Percentiles rank a stretch among this genome's conserved stretches.
Evolutionary conservation across 441 rosid genomes (phyloP).

Genomic region (Flueggea neowawraea): DNA sequence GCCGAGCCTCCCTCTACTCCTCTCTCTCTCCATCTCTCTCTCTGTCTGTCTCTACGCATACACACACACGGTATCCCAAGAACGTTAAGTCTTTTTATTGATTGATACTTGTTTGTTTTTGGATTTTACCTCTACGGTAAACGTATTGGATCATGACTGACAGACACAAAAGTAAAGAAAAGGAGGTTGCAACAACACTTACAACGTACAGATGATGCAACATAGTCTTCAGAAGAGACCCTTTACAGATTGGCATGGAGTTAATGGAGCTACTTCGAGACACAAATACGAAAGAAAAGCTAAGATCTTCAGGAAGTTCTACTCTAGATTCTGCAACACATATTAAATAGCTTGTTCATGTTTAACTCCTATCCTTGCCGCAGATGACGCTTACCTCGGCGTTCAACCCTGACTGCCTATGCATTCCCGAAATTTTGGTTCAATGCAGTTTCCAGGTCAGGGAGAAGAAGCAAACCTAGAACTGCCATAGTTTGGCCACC

Average conservation of each 20-base stretch:
- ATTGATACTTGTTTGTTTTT: too few relatives aligned
- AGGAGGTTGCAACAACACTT: too few relatives aligned
- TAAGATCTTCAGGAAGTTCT: conserved; percentile 7
- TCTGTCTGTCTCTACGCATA: too few relatives aligned
- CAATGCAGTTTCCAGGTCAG: not conserved
- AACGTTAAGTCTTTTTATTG: too few relatives aligned
- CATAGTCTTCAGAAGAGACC: conserved; percentile 12
- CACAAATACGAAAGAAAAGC: conserved; percentile 4
- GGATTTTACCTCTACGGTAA: too few relatives aligned
- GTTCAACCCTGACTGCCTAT: conserved; percentile 24
- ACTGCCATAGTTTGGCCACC: not conserved
- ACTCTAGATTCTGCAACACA: conserved; percentile 22
- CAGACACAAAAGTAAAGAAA: not conserved
- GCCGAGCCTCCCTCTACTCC: too few relatives aligned
- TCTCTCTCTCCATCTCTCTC: too few relatives aligned
- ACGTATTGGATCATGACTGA: too few relatives aligned
- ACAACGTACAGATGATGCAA: conserved; percentile 26
- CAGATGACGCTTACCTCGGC: conserved; percentile 9
- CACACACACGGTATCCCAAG: too few relatives aligned
- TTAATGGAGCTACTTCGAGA: conserved; percentile 17
- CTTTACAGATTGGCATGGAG: conserved; percentile 35
- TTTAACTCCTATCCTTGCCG: conserved; percentile 16
- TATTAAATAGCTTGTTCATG: conserved; percentile 15
- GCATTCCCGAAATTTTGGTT: conserved; percentile 17
- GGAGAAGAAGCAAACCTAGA: conserved; percentile 2